phyloP scores from a whole-genome alignment of 2,329 filamentous ascomycete genomes.

The Penicillium brevicompactum region DNA sequence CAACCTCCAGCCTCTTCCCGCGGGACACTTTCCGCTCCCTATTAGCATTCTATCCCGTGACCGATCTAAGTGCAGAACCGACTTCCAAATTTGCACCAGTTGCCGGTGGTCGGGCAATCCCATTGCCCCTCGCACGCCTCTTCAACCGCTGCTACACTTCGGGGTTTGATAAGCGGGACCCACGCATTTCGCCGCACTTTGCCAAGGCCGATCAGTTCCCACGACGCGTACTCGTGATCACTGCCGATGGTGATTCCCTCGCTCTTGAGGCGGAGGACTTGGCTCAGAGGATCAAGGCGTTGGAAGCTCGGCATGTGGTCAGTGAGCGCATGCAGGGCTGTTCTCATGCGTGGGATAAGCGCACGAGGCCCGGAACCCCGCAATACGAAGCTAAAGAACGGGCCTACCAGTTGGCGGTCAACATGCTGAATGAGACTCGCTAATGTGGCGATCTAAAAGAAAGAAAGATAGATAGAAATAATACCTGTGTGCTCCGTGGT shows the following conservation, averaged over 20 bases:
- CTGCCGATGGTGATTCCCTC: constrained; percentile 31
- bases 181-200: constrained; percentile 36
- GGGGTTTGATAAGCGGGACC: constrained; percentile 29
- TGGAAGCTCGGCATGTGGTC: constrained; percentile 27
- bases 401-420: constrained; percentile 37
- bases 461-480: background rate
- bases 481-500: background rate
- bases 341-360: constrained; percentile 45
- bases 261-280: constrained; percentile 34
- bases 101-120: constrained; percentile 22
- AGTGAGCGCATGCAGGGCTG: constrained; percentile 38
- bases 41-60: constrained; percentile 36
- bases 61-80: constrained; percentile 26
- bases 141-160: constrained; percentile 33
- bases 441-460: background rate
- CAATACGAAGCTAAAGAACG: constrained; percentile 34
- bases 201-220: constrained; percentile 31
- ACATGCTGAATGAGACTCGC: constrained; percentile 27
- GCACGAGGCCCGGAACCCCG: constrained; percentile 26
- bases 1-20: constrained; percentile 31
- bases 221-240: constrained; percentile 33
- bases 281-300: constrained; percentile 25
- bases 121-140: constrained; percentile 26
- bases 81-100: constrained; percentile 27
- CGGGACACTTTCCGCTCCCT: constrained; percentile 34